phyloP scores from a whole-genome alignment of 164 flowering plant species.

The Echeveria elegans region DNA sequence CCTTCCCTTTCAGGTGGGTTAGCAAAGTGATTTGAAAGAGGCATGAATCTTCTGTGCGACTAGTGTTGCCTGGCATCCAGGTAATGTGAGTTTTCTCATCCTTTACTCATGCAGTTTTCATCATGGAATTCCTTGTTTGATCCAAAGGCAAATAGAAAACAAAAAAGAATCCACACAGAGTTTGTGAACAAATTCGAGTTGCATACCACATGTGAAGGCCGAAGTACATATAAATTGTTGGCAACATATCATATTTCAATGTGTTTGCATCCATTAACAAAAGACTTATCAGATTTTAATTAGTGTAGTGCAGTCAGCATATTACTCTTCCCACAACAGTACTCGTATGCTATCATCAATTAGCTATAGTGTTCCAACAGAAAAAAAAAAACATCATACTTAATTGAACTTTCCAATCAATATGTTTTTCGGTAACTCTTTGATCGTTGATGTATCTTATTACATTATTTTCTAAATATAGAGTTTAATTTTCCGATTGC shows the following conservation, averaged over 20 bases:
- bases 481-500: no score
- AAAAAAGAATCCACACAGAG: background rate
- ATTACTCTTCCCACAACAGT: background rate
- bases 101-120: background rate
- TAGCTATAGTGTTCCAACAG: no score
- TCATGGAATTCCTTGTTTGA: background rate
- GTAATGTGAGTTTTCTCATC: conserved; percentile 61
- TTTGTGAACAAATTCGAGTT: background rate
- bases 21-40: conserved; percentile 90
- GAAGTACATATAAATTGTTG: background rate
- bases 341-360: background rate
- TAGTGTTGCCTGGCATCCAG: conserved; percentile 99
- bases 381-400: no score
- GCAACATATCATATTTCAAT: background rate
- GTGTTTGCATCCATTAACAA: background rate
- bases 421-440: no score
- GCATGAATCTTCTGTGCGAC: conserved; percentile 95
- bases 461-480: no score
- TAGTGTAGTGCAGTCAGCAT: background rate
- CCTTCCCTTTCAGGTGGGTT: conserved; percentile 76
- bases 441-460: no score
- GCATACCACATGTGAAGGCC: background rate
- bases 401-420: no score
- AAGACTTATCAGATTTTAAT: background rate
- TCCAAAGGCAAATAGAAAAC: background rate